Evolutionary conservation across 2,329 filamentous ascomycete species (phyloP), one percentile per base, ranked within the genome.

Genomic region (Colletotrichum sp.): DNA sequence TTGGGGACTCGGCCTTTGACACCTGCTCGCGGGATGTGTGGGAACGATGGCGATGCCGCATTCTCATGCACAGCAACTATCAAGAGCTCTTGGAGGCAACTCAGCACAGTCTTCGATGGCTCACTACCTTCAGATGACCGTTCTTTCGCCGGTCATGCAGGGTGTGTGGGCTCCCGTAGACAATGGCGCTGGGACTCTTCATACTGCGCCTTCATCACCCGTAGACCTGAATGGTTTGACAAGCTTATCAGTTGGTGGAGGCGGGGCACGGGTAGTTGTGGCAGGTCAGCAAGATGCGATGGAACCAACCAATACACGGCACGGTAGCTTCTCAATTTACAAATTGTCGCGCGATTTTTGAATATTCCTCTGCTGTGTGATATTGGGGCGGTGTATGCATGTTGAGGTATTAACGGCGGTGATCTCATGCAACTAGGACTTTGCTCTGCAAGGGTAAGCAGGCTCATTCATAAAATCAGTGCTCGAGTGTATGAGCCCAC

Each of bases 301-400:
- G 59, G 63, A 32, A 55, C 63, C 65, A 68, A 72, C 68, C 72
- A 72, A 76, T 44, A 68, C 32, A 72, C 49, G 68, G 68, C 49
- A 72, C 52, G 72, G 72, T 77, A 77, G 68, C 55, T 76, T 74
- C n/a, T 63, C 65, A 76, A 75, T 69, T 75, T 57, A 75, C 36
- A 75, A 30, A 71, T 57, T 21, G 34, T 76, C 39, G 59, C 68
- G 73, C 73, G 57, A 59, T 21, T 28, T 62, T n/a, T 32, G 9
- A 12, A 15, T 15, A 28, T 15, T 28, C 18, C 24, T 18, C 15
- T 24, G 16, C 4, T 3, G 9, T 26, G 26, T 59, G 21, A 59
- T n/a, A 12, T 57, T 66, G 26, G 24, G 24, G 15, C 32, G 32
- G 18, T 26, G 44, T 5, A 15, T 32, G 30, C 13, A 52, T 30